phyloP scores from a whole-genome alignment of 2,329 filamentous ascomycete species.

The Sporothrix inflata region DNA sequence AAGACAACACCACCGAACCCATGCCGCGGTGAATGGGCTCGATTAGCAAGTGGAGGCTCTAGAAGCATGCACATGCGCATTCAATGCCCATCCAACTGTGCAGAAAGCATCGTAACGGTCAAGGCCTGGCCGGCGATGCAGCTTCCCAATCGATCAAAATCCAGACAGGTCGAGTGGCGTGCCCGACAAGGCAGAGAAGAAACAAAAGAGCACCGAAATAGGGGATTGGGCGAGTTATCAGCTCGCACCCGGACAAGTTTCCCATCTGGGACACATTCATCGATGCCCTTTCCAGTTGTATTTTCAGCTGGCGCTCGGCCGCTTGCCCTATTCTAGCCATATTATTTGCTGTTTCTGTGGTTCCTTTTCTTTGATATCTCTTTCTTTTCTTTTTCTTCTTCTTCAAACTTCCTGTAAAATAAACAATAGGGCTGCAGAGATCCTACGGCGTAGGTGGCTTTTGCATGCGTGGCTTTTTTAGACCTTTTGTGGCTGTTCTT shows the following conservation, averaged over 20 bases:
- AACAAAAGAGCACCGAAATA: background rate
- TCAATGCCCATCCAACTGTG: background rate
- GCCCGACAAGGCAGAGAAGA: background rate
- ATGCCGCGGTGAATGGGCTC: background rate
- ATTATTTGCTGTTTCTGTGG: background rate
- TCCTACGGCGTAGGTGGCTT: background rate
- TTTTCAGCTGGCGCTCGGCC: background rate
- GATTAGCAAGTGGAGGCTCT: background rate
- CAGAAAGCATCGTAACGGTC: background rate
- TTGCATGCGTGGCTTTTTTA: background rate
- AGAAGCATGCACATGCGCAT: background rate
- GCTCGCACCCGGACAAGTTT: background rate
- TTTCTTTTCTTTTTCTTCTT: background rate
- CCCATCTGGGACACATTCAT: constrained; percentile 3
- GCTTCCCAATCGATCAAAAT: constrained; percentile 1
- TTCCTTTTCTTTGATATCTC: background rate
- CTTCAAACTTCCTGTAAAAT: background rate
- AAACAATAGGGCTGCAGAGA: background rate
- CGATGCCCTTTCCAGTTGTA: background rate
- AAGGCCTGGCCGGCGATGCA: background rate
- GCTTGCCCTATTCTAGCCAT: no score
- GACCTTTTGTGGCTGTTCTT: background rate
- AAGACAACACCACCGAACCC: background rate
- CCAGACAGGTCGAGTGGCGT: background rate
- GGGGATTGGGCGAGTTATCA: background rate